Conservation (phyloP, 805 yeast genomes). For the Lipomyces yamadae region DNA sequence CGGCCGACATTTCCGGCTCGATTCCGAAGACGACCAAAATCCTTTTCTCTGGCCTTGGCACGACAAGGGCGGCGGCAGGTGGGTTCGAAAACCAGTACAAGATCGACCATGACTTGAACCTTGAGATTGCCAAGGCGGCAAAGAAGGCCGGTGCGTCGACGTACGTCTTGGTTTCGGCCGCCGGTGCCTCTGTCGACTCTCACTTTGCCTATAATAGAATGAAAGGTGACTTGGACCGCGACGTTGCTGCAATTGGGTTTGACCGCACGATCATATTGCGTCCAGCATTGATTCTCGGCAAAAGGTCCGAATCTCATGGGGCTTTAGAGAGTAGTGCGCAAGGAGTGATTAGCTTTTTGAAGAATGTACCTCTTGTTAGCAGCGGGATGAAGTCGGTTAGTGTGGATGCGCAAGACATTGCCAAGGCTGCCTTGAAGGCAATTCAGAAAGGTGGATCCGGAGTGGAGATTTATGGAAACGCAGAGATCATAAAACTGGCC, state of each 20-base stretch:
- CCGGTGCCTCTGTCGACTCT: conserved; percentile 66
- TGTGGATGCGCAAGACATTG: conserved; percentile 69
- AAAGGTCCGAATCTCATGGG: conserved; percentile 43
- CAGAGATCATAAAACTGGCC: conserved; percentile 34
- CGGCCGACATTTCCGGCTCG: conserved; percentile 39
- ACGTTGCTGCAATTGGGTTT: conserved; percentile 63
- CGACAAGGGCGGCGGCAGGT: conserved; percentile 73
- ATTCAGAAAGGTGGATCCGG: conserved; percentile 46
- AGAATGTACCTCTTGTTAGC: conserved; percentile 20
- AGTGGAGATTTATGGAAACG: conserved; percentile 35
- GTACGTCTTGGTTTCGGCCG: conserved; percentile 67
- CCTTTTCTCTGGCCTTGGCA: conserved; percentile 72
- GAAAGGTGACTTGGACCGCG: conserved; percentile 80
- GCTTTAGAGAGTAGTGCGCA: conserved; percentile 17
- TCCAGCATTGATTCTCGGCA: conserved; percentile 64
- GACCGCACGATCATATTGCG: conserved; percentile 73
- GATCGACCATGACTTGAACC: conserved; percentile 76
- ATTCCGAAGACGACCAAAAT: conserved; percentile 36
- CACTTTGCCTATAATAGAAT: conserved; percentile 63
- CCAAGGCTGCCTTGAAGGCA: conserved; percentile 56
- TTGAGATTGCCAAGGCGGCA: conserved; percentile 73
- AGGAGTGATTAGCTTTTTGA: conserved; percentile 17
- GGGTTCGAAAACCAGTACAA: conserved; percentile 67
- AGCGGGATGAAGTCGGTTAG: conserved; percentile 45
- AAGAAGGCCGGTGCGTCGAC: conserved; percentile 69